These are phyloP conservation scores for Tolypocladium tropicale DNA, from an alignment of 2,329 filamentous ascomycete genomes.

Conservation along the genomic window DNA sequence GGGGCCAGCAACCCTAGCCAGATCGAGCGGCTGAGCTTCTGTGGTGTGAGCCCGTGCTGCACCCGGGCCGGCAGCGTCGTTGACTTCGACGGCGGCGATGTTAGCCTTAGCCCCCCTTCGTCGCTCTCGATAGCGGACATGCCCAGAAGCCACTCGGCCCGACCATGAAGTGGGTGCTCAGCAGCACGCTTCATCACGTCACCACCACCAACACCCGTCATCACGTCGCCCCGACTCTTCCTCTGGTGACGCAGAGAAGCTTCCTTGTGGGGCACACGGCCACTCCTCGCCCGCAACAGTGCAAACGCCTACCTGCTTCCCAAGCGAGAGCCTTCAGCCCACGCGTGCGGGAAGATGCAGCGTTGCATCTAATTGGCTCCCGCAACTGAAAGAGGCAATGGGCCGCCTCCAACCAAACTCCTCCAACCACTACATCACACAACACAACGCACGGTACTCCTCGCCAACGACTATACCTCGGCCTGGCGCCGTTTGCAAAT, in stretches of 20 bases:
- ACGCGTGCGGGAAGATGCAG: not conserved
- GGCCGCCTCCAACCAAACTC: not conserved
- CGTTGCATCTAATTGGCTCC: not conserved
- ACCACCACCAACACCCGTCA: not conserved
- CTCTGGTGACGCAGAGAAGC: not conserved
- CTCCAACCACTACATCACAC: not conserved
- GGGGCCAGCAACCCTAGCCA: constrained; percentile 25
- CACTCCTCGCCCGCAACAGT: not conserved
- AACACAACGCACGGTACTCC: not conserved
- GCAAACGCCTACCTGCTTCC: not conserved
- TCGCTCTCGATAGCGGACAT: constrained; percentile 2
- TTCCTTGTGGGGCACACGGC: not conserved
- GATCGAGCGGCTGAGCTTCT: constrained; percentile 21
- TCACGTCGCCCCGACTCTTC: not conserved
- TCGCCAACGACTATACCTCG: not conserved
- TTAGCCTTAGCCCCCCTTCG: not conserved
- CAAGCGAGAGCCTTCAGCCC: not conserved
- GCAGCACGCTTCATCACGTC: not conserved
- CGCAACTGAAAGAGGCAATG: not conserved
- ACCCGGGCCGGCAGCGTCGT: constrained; percentile 28
- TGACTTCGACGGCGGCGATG: constrained; percentile 14
- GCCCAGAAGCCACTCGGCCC: constrained; percentile 7
- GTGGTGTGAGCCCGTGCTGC: constrained; percentile 33
- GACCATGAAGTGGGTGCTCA: constrained; percentile 3
- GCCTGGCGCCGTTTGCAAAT: not conserved